Evolutionary conservation across 768 basidiomycete species (phyloP), one percentile per base, ranked within the genome.

Genomic region (Chlorophyllum brunneum): DNA sequence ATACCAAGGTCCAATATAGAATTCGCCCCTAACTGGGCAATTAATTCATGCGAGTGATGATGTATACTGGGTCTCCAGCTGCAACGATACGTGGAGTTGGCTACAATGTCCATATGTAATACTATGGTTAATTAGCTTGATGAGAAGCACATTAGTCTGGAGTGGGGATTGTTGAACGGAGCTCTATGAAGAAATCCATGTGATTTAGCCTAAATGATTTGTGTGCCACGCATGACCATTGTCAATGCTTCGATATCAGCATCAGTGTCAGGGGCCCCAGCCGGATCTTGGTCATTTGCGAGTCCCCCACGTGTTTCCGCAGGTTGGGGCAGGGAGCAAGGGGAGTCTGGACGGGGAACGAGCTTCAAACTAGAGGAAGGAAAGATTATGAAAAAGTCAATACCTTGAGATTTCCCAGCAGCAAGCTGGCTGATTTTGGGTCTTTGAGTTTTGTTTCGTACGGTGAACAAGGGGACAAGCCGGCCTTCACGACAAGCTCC

Each of bases 401-500:
- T 43, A 79, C 83, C 81, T 70, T 71, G 74, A 24, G 74, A 61
- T 49, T 66, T 74, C 20, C 60, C 61, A 24, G 76, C 67, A 4
- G 78, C 79, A 65, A 76, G 68, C 38, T 70, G 71, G 56, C 77
- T 72, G 22, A 65, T 65, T 58, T 69, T 70, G 9, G 66, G 63
- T 7, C 64, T 70, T 51, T 70, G 71, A 38, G 73, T 68, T 16
- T 63, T 59, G 26, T 13, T 46, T 16, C 42, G 43, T 39, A 46
- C 44, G 18, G 51, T 38, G 63, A 88, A 88, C 18, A 81, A 68
- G 9, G 87, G 81, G 9, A 76, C 58, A 7, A 89, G 74, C 47
- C 65, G 74, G 5, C 87, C 86, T 39, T 66, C 70, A 61, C 75
- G 80, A 60, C 88, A 90, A 0, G 70, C 74, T 13, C 85, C 85